These are phyloP conservation scores for Yamadazyma blattariae DNA, from an alignment of 1,139 yeast genomes.

Conservation along the genomic window DNA sequence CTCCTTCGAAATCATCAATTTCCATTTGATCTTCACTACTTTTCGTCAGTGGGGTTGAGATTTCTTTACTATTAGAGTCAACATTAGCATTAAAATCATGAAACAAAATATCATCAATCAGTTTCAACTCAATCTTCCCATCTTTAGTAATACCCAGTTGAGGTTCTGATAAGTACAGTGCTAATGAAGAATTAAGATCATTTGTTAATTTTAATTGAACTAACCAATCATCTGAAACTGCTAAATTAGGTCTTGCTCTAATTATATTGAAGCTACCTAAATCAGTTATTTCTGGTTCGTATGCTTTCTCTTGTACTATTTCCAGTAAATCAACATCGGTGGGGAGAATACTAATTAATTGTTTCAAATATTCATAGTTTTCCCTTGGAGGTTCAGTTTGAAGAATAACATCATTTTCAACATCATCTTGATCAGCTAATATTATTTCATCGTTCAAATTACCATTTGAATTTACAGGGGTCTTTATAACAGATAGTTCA, in stretches of 20 bases:
- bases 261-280: constrained; percentile 31
- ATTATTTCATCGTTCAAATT: neutral
- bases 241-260: constrained; percentile 35
- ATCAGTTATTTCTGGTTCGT: constrained; percentile 56
- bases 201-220: constrained; percentile 59
- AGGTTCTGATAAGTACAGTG: constrained; percentile 19
- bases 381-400: constrained; percentile 12
- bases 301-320: constrained; percentile 60
- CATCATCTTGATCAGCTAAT: constrained; percentile 3
- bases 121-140: constrained; percentile 23
- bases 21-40: constrained; percentile 12
- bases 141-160: constrained; percentile 12
- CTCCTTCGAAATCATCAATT: constrained; percentile 11
- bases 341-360: constrained; percentile 30
- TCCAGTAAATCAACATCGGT: constrained; percentile 32
- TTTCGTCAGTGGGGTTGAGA: constrained; percentile 23
- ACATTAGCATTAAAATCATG: constrained; percentile 41
- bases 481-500: constrained; percentile 2
- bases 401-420: neutral
- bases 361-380: constrained; percentile 35
- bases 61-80: constrained; percentile 14
- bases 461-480: neutral
- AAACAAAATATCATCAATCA: constrained; percentile 54
- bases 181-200: constrained; percentile 48
- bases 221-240: constrained; percentile 60